A percentile compares a stretch with the other conserved stretches of the same genome.
Conservation (phyloP, 2,329 filamentous ascomycete genomes). For the Zasmidium angulare region DNA sequence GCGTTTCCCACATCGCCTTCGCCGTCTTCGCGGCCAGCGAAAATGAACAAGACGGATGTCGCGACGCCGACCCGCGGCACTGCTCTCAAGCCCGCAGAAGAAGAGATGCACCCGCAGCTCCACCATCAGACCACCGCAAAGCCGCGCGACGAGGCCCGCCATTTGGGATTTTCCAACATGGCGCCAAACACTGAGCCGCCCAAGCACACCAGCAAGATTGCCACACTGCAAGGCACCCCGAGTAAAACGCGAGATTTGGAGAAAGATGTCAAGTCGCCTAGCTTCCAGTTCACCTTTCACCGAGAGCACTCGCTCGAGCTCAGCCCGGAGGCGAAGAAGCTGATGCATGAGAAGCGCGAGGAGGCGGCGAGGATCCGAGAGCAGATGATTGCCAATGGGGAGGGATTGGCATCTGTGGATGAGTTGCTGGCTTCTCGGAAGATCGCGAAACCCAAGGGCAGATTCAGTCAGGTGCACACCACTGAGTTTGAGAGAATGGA, state of each 20-base stretch:
- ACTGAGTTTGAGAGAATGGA: conserved; percentile 96
- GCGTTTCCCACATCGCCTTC: conserved; percentile 34
- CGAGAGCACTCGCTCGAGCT: conserved; percentile 56
- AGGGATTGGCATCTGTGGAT: conserved; percentile 47
- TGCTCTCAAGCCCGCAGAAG: conserved; percentile 66
- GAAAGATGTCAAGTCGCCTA: conserved; percentile 50
- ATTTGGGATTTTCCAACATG: conserved; percentile 79
- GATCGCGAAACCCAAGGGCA: conserved; percentile 77
- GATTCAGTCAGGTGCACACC: conserved; percentile 84
- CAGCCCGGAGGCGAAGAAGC: conserved; percentile 59
- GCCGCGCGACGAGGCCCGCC: conserved; percentile 73
- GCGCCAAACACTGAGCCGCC: conserved; percentile 54
- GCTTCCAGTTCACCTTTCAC: conserved; percentile 66
- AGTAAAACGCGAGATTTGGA: conserved; percentile 44
- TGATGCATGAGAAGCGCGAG: conserved; percentile 67
- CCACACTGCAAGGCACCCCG: conserved; percentile 59
- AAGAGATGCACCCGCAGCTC: conserved; percentile 91
- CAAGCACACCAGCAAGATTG: conserved; percentile 43
- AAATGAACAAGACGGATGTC: conserved; percentile 20
- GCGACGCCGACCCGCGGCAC: conserved; percentile 63
- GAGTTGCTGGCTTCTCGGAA: conserved; percentile 55
- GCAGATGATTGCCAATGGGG: conserved; percentile 62
- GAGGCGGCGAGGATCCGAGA: conserved; percentile 71
- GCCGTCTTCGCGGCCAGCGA: conserved; percentile 15
- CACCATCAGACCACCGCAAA: conserved; percentile 73